Evolutionary conservation across 805 yeast genomes (phyloP).

Genomic region (Ogataea polymorpha): DNA sequence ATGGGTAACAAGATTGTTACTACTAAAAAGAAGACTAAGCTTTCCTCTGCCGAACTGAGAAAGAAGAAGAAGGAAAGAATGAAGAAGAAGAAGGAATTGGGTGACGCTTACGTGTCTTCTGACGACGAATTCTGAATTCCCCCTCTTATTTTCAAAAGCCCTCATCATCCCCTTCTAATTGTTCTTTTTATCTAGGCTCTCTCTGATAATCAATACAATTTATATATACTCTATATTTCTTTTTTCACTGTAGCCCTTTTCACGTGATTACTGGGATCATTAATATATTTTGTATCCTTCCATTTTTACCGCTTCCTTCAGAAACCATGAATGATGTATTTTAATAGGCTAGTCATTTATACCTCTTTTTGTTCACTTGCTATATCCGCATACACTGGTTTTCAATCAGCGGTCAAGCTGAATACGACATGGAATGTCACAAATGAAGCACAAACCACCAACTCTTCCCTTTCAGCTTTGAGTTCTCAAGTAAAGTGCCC

Average conservation of each 20-base stretch:
- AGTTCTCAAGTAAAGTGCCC: slow-evolving; percentile 14
- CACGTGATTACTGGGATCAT: not conserved
- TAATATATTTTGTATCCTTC: not conserved
- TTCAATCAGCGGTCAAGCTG: not conserved
- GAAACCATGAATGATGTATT: slow-evolving; percentile 1
- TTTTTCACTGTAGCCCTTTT: not conserved
- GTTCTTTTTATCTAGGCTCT: slow-evolving; percentile 7
- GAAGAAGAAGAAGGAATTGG: slow-evolving; percentile 99
- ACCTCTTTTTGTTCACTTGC: not conserved
- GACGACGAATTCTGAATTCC: slow-evolving; percentile 74
- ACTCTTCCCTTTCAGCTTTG: not conserved
- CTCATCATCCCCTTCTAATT: slow-evolving; percentile 8
- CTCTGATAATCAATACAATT: slow-evolving; percentile 7
- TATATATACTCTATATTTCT: slow-evolving; percentile 7
- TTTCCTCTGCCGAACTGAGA: slow-evolving; percentile 98
- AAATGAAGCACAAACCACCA: not conserved
- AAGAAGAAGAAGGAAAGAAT: slow-evolving; percentile 99
- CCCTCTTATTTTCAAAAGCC: not conserved
- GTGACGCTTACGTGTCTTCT: slow-evolving; percentile 98
- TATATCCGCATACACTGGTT: not conserved
- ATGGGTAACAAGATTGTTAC: slow-evolving; percentile 99
- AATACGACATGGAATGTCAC: not conserved
- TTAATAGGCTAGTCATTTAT: not conserved
- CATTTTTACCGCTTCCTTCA: slow-evolving; percentile 5
- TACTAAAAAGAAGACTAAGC: slow-evolving; percentile 94